A percentile compares a stretch with the other conserved stretches of the same genome.
phyloP scores from a whole-genome alignment of 768 basidiomycete genomes.

The Panellus pusillus region DNA sequence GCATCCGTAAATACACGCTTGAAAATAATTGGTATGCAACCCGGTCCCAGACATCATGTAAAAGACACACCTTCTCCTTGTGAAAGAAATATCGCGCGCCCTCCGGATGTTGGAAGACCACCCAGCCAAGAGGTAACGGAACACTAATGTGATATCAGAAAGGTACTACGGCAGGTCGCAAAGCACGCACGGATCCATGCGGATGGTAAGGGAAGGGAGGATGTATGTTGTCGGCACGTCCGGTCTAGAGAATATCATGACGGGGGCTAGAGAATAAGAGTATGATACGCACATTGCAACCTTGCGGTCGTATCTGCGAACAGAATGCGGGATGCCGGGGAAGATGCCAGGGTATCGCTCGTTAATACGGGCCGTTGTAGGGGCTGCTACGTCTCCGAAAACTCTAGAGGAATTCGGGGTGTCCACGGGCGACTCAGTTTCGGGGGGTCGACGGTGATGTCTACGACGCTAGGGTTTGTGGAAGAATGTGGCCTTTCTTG shows the following conservation, averaged over 20 bases:
- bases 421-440: constrained; percentile 6
- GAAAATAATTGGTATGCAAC: not conserved
- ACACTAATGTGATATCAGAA: not conserved
- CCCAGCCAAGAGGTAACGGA: constrained; percentile 40
- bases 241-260: not conserved
- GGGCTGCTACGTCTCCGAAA: not conserved
- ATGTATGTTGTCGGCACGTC: not conserved
- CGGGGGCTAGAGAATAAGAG: not conserved
- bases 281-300: not conserved
- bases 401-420: constrained; percentile 5
- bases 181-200: not conserved
- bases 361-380: not conserved
- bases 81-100: constrained; percentile 62
- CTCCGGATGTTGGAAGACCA: constrained; percentile 52
- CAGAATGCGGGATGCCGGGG: not conserved
- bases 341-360: constrained; percentile 12
- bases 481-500: not conserved
- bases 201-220: not conserved
- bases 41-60: not conserved
- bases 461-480: not conserved
- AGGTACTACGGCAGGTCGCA: not conserved
- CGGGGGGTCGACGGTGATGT: not conserved
- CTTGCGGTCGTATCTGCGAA: constrained; percentile 5
- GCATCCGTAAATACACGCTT: constrained; percentile 58
- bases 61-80: constrained; percentile 37